A percentile compares a stretch with the other conserved stretches of the same genome.
phyloP scores from a whole-genome alignment of 192 early-diverging fungal species.

The Umbelopsis sp. region DNA sequence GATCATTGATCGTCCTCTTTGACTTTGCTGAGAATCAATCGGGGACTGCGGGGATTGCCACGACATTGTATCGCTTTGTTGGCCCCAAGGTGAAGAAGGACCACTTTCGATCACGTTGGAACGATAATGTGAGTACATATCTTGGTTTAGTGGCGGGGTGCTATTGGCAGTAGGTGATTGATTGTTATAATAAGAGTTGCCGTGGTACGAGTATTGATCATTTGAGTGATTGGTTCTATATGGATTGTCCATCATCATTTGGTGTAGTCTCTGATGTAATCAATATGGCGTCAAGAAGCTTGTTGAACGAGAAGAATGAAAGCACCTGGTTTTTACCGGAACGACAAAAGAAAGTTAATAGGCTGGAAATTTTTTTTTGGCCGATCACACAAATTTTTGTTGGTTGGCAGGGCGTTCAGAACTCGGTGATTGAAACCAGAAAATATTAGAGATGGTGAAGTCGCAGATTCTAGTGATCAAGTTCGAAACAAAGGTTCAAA shows the following conservation, averaged over 20 bases:
- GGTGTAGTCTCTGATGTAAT: background rate
- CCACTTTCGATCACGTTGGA: background rate
- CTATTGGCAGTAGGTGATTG: background rate
- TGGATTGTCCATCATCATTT: constrained; percentile 13
- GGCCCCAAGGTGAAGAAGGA: background rate
- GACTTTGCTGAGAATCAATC: background rate
- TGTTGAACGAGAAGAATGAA: background rate
- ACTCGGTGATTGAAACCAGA: too few relatives aligned
- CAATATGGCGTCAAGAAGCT: background rate
- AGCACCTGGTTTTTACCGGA: background rate
- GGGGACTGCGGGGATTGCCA: background rate
- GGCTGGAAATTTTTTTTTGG: too few relatives aligned
- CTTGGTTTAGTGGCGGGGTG: background rate
- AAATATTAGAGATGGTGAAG: too few relatives aligned
- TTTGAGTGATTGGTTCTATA: background rate
- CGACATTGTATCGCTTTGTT: constrained; percentile 1
- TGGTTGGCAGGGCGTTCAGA: too few relatives aligned
- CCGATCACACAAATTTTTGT: too few relatives aligned
- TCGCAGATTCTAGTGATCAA: too few relatives aligned
- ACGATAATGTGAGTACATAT: background rate
- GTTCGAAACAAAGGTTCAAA: too few relatives aligned
- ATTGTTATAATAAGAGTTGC: constrained; percentile 9
- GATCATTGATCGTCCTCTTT: background rate
- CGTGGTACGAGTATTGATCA: constrained; percentile 6
- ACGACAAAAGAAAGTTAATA: too few relatives aligned